These are phyloP conservation scores for Cryptococcus jaspeensis DNA, from an alignment of 1,284 basidiomycete genomes.

Conservation along the genomic window DNA sequence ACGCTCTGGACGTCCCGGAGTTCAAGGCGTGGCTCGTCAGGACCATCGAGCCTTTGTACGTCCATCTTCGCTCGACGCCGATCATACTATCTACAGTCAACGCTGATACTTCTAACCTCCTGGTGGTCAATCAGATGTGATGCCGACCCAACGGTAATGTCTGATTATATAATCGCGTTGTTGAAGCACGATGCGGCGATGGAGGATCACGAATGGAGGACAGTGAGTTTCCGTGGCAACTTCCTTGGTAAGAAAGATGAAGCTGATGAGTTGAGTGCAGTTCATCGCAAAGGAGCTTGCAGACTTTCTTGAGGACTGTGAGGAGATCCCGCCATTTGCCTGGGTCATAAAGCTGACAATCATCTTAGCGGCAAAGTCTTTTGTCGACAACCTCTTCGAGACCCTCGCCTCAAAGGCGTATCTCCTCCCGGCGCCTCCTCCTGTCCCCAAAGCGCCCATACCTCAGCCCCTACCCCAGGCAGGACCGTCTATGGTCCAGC, in stretches of 20 bases:
- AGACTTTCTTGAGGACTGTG: conserved; percentile 75
- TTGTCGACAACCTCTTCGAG: conserved; percentile 80
- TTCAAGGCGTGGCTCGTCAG: conserved; percentile 69
- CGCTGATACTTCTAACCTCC: not conserved
- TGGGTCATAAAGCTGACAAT: not conserved
- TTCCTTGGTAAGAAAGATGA: not conserved
- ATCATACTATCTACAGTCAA: not conserved
- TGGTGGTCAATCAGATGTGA: conserved; percentile 89
- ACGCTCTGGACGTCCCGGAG: conserved; percentile 35
- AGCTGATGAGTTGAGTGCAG: conserved; percentile 13
- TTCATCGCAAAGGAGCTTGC: conserved; percentile 73
- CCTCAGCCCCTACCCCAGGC: too few species aligned
- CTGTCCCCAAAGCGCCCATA: conserved; percentile 18
- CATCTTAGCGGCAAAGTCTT: conserved; percentile 65
- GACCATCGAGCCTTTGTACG: conserved; percentile 81
- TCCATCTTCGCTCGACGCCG: conserved; percentile 8
- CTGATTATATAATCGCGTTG: conserved; percentile 92
- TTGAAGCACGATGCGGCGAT: conserved; percentile 76
- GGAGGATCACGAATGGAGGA: conserved; percentile 75
- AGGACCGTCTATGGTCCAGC: too few species aligned
- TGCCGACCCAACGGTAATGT: conserved; percentile 88
- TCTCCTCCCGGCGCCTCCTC: conserved; percentile 54
- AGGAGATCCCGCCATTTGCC: not conserved
- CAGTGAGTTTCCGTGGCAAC: conserved; percentile 48
- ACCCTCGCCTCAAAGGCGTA: conserved; percentile 78